Conservation (phyloP, 2,329 filamentous ascomycete species). For the Aspergillus sp. region DNA sequence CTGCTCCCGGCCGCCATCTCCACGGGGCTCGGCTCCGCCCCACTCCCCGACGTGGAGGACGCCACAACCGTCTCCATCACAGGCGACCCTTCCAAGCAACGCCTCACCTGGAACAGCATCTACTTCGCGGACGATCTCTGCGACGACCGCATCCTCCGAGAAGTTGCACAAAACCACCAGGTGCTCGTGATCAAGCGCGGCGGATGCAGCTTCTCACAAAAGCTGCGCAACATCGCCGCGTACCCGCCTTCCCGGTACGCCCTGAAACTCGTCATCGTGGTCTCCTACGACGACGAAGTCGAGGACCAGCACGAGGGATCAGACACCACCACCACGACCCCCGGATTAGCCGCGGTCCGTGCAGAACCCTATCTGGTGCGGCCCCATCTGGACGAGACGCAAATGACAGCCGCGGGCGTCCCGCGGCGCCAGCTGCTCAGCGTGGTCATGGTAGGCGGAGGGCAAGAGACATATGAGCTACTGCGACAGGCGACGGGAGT, state of each 20-base stretch:
- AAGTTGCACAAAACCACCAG: slow-evolving; percentile 62
- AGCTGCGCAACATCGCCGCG: slow-evolving; percentile 80
- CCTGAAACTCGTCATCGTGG: slow-evolving; percentile 79
- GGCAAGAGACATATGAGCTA: slow-evolving; percentile 63
- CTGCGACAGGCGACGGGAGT: slow-evolving; percentile 66
- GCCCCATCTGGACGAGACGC: slow-evolving; percentile 74
- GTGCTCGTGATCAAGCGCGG: slow-evolving; percentile 81
- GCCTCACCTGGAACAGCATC: slow-evolving; percentile 68
- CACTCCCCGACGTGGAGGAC: slow-evolving; percentile 66
- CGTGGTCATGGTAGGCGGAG: slow-evolving; percentile 80
- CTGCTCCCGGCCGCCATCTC: slow-evolving; percentile 52
- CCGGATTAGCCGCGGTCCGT: slow-evolving; percentile 33
- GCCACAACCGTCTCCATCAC: slow-evolving; percentile 40
- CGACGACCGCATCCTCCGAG: slow-evolving; percentile 54
- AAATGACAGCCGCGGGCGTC: slow-evolving; percentile 70
- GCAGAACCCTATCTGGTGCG: slow-evolving; percentile 51
- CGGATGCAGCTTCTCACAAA: slow-evolving; percentile 79
- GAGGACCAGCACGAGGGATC: slow-evolving; percentile 26
- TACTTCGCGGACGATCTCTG: slow-evolving; percentile 73
- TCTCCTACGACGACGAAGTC: slow-evolving; percentile 59
- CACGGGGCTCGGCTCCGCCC: slow-evolving; percentile 61
- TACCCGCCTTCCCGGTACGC: slow-evolving; percentile 63
- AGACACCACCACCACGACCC: not conserved
- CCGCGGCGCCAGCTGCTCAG: slow-evolving; percentile 71
- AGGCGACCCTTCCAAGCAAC: slow-evolving; percentile 44